Base-by-base conservation (phyloP, 257 asterid genomes). In the Thymus mandschuricus region DNA sequence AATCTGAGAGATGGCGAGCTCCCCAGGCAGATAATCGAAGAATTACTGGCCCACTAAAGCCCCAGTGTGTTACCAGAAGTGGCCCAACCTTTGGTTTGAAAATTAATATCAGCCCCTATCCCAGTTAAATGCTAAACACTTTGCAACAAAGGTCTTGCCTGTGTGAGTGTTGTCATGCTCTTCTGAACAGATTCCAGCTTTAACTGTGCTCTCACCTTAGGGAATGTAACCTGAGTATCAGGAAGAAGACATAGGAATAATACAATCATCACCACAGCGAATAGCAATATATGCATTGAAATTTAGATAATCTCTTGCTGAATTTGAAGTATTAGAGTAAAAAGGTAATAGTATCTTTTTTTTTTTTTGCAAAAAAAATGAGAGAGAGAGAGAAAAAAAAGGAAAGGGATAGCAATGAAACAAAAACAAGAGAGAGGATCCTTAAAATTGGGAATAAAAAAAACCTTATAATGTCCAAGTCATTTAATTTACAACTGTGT, bases 21-120 rank as follows among this genome's bases (percentile, higher is more conserved):
- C 97, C 98, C 99, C 99, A 94, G 72, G 99, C 97, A 71, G 99
- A 94, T 71, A 94, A 72, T 45, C 92, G 88, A 69, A 94, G 97
- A 84, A 94, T 86, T 77, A 85, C 96, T 3, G 99, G 99, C 77
- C 99, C 99, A 72, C 97, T 94, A 70, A 94, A 93, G 60, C 98
- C 98, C 99, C 99, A 94, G 46, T 94, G 98, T 52, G 99, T 94
- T 31, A 91, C 95, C 81, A 94, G 75, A 95, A 94, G 78, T 45
- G 99, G 91, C 48, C 99, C 99, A 75, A 89, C 89, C 98, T 94
- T 79, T 70, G 63, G 62, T 72, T 69, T 54, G 68, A 69, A 77
- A 10, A 73, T 79, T 43, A 68, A 59, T 74, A 66, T 84, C 69
- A 76, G 77, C 70, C 70, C 35, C 40, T 50, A 63, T 6, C 15